phyloP scores from a whole-genome alignment of 2,329 filamentous ascomycete genomes.

The Colletotrichum gloeosporioides region DNA sequence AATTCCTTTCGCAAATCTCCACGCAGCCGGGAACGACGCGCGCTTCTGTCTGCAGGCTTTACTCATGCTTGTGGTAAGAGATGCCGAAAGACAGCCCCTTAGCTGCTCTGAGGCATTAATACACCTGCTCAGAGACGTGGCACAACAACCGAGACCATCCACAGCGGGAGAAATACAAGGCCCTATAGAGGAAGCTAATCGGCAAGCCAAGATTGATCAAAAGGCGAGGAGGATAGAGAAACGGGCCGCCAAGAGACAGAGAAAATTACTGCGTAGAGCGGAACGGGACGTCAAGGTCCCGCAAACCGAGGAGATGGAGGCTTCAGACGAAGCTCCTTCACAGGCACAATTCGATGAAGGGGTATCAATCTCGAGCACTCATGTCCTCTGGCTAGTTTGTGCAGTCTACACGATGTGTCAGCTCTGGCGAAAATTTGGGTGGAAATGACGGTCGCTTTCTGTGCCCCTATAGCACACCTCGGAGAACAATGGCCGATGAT shows the following conservation, averaged over 20 bases:
- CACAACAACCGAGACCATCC: background rate
- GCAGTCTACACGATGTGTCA: background rate
- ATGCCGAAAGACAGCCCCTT: background rate
- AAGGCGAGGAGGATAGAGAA: background rate
- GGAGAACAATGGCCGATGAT: background rate
- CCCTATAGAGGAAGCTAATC: background rate
- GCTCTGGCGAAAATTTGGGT: background rate
- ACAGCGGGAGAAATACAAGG: background rate
- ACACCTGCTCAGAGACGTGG: background rate
- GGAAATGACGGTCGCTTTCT: background rate
- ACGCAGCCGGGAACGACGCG: constrained; percentile 32
- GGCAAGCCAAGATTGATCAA: background rate
- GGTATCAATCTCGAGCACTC: background rate
- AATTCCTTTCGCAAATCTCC: constrained; percentile 24
- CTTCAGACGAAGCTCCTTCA: background rate
- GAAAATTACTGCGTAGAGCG: background rate
- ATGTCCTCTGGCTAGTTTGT: background rate
- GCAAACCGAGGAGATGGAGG: background rate
- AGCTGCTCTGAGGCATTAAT: background rate
- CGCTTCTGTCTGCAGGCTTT: constrained; percentile 26
- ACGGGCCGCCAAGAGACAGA: background rate
- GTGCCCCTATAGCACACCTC: background rate
- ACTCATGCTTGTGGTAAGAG: constrained; percentile 22
- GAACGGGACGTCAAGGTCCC: background rate
- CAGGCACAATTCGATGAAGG: background rate